phyloP scores from a whole-genome alignment of 768 basidiomycete genomes.

The Kwoniella dendrophila region DNA sequence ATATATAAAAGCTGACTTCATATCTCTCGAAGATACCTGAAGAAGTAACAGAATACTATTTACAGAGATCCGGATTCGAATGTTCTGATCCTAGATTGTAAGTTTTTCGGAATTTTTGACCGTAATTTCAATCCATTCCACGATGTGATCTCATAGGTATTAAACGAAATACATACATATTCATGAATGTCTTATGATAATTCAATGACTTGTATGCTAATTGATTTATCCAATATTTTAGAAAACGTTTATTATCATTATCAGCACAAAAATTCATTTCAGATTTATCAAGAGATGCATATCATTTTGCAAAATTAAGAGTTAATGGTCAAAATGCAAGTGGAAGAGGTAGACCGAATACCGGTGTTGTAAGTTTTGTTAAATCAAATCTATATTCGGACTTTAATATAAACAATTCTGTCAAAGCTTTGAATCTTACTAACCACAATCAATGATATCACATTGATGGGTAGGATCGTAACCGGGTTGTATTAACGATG shows the following conservation, averaged over 20 bases:
- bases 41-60: slow-evolving; percentile 96
- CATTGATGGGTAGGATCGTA: slow-evolving; percentile 60
- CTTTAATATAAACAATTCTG: neutral
- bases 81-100: slow-evolving; percentile 91
- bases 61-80: slow-evolving; percentile 93
- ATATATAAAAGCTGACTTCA: neutral
- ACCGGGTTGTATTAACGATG: slow-evolving; percentile 92
- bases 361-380: slow-evolving; percentile 64
- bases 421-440: neutral
- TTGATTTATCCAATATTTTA: slow-evolving; percentile 48
- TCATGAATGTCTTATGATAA: neutral
- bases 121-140: neutral
- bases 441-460: neutral
- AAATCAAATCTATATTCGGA: neutral
- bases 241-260: slow-evolving; percentile 89
- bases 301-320: slow-evolving; percentile 94
- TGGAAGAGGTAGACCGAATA: slow-evolving; percentile 40
- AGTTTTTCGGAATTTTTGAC: slow-evolving; percentile 44
- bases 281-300: slow-evolving; percentile 94
- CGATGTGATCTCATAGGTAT: neutral
- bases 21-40: slow-evolving; percentile 74
- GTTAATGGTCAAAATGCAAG: slow-evolving; percentile 64
- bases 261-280: slow-evolving; percentile 98
- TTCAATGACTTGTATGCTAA: slow-evolving; percentile 5
- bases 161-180: neutral